Conservation (phyloP, 2,329 filamentous ascomycete species). For the Dothidotthia symphoricarpi region DNA sequence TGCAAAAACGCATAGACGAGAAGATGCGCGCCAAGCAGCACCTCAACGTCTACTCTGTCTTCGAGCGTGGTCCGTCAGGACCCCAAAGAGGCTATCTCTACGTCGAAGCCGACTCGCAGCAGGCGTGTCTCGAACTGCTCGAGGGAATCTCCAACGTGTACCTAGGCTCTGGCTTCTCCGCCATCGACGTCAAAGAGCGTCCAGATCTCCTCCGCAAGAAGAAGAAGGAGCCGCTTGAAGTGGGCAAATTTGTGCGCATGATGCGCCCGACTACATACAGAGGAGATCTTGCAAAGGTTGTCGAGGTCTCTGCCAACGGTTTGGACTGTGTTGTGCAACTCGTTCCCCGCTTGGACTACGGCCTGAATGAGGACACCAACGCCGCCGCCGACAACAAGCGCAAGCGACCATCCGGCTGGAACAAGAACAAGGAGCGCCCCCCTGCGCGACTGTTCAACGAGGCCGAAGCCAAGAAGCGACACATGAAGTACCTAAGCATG, state of each 20-base stretch:
- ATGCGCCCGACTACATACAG: conserved; percentile 76
- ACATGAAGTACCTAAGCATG: conserved; percentile 61
- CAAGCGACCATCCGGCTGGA: conserved; percentile 61
- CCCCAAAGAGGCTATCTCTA: conserved; percentile 95
- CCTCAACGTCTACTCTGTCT: conserved; percentile 81
- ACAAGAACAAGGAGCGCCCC: conserved; percentile 62
- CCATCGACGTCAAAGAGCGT: conserved; percentile 96
- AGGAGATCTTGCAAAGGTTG: conserved; percentile 85
- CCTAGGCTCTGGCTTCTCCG: conserved; percentile 77
- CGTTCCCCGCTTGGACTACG: conserved; percentile 90
- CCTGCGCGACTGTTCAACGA: conserved; percentile 92
- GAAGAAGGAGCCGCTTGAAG: conserved; percentile 76
- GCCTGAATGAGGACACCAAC: conserved; percentile 73
- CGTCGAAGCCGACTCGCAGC: conserved; percentile 83
- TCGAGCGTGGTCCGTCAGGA: conserved; percentile 72
- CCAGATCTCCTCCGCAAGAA: conserved; percentile 88
- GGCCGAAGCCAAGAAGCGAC: conserved; percentile 83
- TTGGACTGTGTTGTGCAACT: conserved; percentile 82
- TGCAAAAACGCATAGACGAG: conserved; percentile 87
- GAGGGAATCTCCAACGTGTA: conserved; percentile 89
- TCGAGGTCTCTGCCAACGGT: conserved; percentile 90
- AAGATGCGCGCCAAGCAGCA: conserved; percentile 74
- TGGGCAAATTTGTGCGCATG: conserved; percentile 89
- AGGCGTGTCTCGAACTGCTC: conserved; percentile 78
- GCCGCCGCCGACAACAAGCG: conserved; percentile 62